Conservation (phyloP, 306 rosid species). For the Ochetophila trinervis region DNA sequence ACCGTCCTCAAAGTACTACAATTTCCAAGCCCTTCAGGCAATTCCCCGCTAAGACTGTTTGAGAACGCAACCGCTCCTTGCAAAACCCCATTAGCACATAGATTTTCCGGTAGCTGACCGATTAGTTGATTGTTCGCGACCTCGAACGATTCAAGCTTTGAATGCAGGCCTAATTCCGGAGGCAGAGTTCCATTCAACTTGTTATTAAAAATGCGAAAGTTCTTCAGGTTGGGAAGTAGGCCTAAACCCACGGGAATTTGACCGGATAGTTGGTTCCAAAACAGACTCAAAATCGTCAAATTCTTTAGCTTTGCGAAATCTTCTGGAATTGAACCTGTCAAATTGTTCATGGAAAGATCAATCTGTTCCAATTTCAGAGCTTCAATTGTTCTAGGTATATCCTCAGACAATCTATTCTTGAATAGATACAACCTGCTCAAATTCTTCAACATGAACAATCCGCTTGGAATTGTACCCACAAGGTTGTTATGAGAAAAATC, state of each 20-base stretch:
- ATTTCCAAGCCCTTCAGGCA: slow-evolving; percentile 58
- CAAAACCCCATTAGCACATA: slow-evolving; percentile 55
- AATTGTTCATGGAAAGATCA: slow-evolving; percentile 57
- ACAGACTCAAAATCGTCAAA: slow-evolving; percentile 40
- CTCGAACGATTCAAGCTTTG: slow-evolving; percentile 57
- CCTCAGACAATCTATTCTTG: slow-evolving; percentile 52
- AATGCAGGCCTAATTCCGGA: slow-evolving; percentile 57
- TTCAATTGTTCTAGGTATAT: slow-evolving; percentile 46
- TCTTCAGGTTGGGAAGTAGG: slow-evolving; percentile 32
- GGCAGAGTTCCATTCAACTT: slow-evolving; percentile 75
- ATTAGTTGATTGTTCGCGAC: slow-evolving; percentile 53
- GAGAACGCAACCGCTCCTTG: slow-evolving; percentile 52
- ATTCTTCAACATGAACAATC: slow-evolving; percentile 45
- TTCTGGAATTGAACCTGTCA: slow-evolving; percentile 58
- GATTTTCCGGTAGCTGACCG: slow-evolving; percentile 65
- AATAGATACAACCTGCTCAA: slow-evolving; percentile 40
- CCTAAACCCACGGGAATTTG: slow-evolving; percentile 61
- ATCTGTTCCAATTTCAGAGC: slow-evolving; percentile 37
- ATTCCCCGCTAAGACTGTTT: slow-evolving; percentile 49
- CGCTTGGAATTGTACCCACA: slow-evolving; percentile 55
- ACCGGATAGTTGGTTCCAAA: slow-evolving; percentile 50
- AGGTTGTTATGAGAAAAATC: slow-evolving; percentile 51
- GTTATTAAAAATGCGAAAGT: slow-evolving; percentile 50
- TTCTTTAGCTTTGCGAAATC: slow-evolving; percentile 49
- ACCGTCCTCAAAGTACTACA: slow-evolving; percentile 45